A percentile compares a stretch with the other conserved stretches of the same genome.
phyloP scores from a whole-genome alignment of 495 filamentous ascomycete genomes.

The Annulohypoxylon moriforme region DNA sequence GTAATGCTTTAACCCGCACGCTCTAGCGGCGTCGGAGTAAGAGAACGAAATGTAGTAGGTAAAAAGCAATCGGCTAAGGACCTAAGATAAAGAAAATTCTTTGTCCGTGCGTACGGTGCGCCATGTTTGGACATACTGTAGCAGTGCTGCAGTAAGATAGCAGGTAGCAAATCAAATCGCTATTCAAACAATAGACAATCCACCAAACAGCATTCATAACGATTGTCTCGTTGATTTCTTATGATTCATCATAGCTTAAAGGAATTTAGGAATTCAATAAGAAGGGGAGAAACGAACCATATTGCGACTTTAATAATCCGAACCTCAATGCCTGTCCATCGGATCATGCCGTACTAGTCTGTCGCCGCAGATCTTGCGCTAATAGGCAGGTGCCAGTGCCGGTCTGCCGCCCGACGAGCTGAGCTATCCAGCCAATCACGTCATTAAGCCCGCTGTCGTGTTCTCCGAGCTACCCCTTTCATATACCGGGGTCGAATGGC shows the following conservation, averaged over 20 bases:
- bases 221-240: background rate
- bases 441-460: slow-evolving; percentile 14
- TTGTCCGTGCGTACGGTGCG: too few species aligned
- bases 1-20: background rate
- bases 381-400: slow-evolving; percentile 38
- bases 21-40: background rate
- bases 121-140: too few species aligned
- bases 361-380: slow-evolving; percentile 30
- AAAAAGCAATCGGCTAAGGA: background rate
- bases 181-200: background rate
- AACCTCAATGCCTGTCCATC: background rate
- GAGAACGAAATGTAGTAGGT: background rate
- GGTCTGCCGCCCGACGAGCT: slow-evolving; percentile 38
- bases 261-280: background rate
- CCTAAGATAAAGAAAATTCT: too few species aligned
- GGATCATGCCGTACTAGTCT: too few species aligned
- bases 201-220: background rate
- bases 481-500: slow-evolving; percentile 23
- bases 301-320: too few species aligned
- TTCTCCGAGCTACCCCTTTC: slow-evolving; percentile 34
- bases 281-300: background rate
- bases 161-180: background rate
- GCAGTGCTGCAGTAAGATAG: too few species aligned
- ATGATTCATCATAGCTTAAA: background rate
- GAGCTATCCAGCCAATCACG: slow-evolving; percentile 36